These are phyloP conservation scores for Acacia melanoxylon DNA, from an alignment of 306 rosid species.

Conservation along the genomic window DNA sequence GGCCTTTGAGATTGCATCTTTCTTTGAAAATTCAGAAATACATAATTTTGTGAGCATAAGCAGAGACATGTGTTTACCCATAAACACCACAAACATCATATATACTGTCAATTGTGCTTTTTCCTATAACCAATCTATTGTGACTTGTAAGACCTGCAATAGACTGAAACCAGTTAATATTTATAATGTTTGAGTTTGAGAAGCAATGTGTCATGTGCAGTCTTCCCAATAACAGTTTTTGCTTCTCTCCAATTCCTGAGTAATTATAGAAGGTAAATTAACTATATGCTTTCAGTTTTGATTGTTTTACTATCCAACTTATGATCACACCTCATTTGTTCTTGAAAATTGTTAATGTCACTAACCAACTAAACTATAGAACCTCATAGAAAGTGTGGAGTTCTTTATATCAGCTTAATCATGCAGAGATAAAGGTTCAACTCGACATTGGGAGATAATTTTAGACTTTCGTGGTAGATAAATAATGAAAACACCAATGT, in stretches of 20 bases:
- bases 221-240: not conserved
- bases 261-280: not conserved
- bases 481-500: too few relatives aligned
- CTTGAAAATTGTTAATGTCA: not conserved
- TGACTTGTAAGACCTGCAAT: constrained; percentile 4
- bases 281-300: constrained; percentile 11
- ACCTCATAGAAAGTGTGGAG: not conserved
- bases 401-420: constrained; percentile 2
- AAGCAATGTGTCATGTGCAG: not conserved
- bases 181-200: not conserved
- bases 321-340: not conserved
- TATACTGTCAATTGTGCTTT: not conserved
- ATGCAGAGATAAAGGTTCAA: not conserved
- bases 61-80: constrained; percentile 20
- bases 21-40: constrained; percentile 49
- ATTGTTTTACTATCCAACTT: constrained; percentile 2
- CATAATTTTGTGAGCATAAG: constrained; percentile 27
- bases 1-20: constrained; percentile 89
- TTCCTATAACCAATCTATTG: not conserved
- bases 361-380: not conserved
- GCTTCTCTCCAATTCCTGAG: constrained; percentile 4
- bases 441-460: too few relatives aligned
- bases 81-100: constrained; percentile 12
- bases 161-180: constrained; percentile 5
- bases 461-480: too few relatives aligned